Evolutionary conservation across 176 grass and related monocot species (phyloP).

Genomic region (Puccinellia tenuiflora): DNA sequence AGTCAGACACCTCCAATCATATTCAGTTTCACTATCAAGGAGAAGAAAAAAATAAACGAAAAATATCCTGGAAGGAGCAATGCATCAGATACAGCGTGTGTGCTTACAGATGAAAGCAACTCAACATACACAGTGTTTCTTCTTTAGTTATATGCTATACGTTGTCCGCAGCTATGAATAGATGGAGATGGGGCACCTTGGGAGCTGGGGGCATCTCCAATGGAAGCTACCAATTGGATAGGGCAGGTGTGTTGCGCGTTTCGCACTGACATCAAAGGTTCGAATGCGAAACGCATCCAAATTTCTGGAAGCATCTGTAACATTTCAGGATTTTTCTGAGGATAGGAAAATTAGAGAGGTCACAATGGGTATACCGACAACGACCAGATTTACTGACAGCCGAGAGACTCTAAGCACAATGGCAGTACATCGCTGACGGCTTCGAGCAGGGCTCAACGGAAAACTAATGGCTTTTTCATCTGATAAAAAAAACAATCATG

Average conservation of each 20-base stretch:
- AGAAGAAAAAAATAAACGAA: background rate
- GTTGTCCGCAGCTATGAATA: background rate
- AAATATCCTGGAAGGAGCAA: background rate
- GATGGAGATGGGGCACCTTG: background rate
- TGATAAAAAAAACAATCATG: background rate
- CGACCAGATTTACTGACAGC: background rate
- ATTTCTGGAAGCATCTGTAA: background rate
- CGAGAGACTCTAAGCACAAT: background rate
- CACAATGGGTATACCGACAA: background rate
- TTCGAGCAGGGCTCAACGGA: too few species aligned
- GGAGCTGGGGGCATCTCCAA: background rate
- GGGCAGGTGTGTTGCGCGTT: slow-evolving; percentile 6
- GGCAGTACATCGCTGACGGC: background rate
- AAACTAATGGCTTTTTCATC: too few species aligned
- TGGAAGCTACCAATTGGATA: background rate
- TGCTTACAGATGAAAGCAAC: background rate
- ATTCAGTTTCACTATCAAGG: background rate
- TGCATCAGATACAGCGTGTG: background rate
- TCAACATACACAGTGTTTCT: background rate
- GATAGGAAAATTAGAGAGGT: background rate
- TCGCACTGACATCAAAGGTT: background rate
- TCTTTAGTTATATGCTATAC: background rate
- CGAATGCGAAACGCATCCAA: background rate
- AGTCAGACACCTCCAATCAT: background rate
- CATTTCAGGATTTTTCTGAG: background rate